Conservation (phyloP, 345 rosid species). For the Melaleuca quinquenervia region DNA sequence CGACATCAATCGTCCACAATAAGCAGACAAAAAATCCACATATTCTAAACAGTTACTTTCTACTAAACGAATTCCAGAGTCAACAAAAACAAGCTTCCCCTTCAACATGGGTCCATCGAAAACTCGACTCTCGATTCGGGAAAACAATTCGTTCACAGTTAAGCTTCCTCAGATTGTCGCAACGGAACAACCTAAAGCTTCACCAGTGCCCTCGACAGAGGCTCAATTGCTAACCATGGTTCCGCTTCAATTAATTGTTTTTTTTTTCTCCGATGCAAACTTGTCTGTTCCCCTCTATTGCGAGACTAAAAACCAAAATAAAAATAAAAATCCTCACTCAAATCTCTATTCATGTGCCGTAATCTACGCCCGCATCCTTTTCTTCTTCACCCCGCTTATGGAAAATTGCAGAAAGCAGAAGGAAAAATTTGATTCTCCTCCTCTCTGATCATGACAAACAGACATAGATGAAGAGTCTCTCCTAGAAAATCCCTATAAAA, state of each 20-base stretch:
- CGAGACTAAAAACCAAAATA: not conserved
- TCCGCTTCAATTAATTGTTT: not conserved
- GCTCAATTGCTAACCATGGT: not conserved
- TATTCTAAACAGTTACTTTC: not conserved
- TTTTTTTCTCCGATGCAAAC: not conserved
- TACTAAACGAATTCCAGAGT: not conserved
- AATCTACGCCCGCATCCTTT: not conserved
- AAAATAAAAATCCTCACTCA: not conserved
- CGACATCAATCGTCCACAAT: not conserved
- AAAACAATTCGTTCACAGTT: not conserved
- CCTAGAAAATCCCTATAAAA: not conserved
- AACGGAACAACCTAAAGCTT: not conserved
- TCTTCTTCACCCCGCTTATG: not conserved
- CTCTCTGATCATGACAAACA: not conserved
- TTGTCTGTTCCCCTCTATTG: not conserved
- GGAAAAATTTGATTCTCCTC: not conserved
- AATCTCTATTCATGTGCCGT: not conserved
- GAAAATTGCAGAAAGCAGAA: not conserved
- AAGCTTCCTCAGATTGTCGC: not conserved
- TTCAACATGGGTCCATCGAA: not conserved
- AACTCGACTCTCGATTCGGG: not conserved
- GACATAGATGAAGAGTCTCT: not conserved
- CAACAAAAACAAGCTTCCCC: not conserved
- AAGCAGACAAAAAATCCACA: not conserved
- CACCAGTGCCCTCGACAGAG: not conserved